phyloP scores from a whole-genome alignment of 306 rosid genomes.

The Cucumis cinereus region DNA sequence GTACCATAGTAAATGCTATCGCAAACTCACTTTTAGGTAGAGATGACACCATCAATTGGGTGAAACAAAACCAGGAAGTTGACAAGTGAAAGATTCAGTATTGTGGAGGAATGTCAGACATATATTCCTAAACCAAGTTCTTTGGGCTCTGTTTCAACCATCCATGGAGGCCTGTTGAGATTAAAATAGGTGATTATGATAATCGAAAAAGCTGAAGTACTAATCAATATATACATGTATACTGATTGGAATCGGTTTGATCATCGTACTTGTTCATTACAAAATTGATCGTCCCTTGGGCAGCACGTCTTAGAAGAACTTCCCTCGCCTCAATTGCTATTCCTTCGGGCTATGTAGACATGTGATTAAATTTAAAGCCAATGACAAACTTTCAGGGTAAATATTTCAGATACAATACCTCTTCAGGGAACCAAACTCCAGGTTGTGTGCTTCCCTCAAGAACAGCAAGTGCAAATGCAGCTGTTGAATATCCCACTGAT shows the following conservation, averaged over 20 bases:
- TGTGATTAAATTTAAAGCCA: conserved; percentile 10
- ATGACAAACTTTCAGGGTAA: background rate
- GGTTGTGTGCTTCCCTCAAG: conserved; percentile 91
- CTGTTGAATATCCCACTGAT: conserved; percentile 60
- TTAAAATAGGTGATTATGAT: background rate
- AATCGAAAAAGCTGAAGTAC: background rate
- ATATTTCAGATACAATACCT: conserved; percentile 28
- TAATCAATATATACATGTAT: background rate
- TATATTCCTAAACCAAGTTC: conserved; percentile 87
- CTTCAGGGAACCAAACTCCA: conserved; percentile 98
- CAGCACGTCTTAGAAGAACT: conserved; percentile 76
- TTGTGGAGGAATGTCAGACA: conserved; percentile 17
- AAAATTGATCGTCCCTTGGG: conserved; percentile 73
- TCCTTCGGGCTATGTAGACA: conserved; percentile 55
- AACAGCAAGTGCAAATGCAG: conserved; percentile 81
- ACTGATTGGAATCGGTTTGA: background rate
- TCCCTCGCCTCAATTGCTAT: conserved; percentile 76
- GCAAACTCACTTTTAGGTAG: background rate
- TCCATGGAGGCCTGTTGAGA: conserved; percentile 69
- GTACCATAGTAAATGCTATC: background rate
- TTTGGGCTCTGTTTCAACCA: conserved; percentile 81
- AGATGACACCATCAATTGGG: background rate
- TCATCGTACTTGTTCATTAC: conserved; percentile 52
- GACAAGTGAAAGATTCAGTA: background rate
- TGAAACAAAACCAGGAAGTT: background rate